Conservation (phyloP, 345 rosid genomes). For the Lumnitzera racemosa region DNA sequence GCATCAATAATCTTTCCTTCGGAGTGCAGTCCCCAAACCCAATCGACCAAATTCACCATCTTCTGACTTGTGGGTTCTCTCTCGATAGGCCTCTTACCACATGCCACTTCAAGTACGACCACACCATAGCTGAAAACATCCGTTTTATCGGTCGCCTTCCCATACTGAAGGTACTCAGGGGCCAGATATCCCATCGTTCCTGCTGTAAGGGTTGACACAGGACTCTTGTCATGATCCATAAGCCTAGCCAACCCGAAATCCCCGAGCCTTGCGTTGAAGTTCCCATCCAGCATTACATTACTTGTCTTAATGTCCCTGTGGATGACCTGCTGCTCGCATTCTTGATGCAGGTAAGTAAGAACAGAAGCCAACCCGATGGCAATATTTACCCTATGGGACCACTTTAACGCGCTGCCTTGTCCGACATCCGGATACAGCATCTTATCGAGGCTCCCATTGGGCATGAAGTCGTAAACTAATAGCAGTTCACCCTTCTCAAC, state of each 20-base stretch:
- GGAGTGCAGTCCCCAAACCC: conserved; percentile 76
- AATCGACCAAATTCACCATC: conserved; percentile 84
- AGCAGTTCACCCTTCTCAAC: conserved; percentile 75
- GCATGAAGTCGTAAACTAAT: conserved; percentile 94
- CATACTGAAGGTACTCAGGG: conserved; percentile 92
- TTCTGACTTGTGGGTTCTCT: conserved; percentile 47
- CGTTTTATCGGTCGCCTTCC: conserved; percentile 84
- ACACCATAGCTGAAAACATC: conserved; percentile 90
- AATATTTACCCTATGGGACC: conserved; percentile 69
- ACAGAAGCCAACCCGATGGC: conserved; percentile 78
- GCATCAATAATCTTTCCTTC: conserved; percentile 72
- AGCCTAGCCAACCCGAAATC: conserved; percentile 95
- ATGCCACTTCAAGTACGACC: conserved; percentile 80
- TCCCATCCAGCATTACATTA: conserved; percentile 79
- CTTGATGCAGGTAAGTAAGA: conserved; percentile 74
- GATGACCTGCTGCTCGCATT: conserved; percentile 92
- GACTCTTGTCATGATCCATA: conserved; percentile 89
- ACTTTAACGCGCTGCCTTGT: conserved; percentile 33
- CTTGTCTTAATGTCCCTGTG: conserved; percentile 90
- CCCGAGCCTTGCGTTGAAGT: conserved; percentile 80
- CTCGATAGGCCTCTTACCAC: conserved; percentile 91
- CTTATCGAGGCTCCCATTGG: conserved; percentile 81
- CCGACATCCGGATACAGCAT: conserved; percentile 57
- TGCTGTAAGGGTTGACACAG: conserved; percentile 86
- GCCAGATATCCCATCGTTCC: conserved; percentile 98